Conservation (phyloP, 345 rosid genomes). For the Acer yangbiense region DNA sequence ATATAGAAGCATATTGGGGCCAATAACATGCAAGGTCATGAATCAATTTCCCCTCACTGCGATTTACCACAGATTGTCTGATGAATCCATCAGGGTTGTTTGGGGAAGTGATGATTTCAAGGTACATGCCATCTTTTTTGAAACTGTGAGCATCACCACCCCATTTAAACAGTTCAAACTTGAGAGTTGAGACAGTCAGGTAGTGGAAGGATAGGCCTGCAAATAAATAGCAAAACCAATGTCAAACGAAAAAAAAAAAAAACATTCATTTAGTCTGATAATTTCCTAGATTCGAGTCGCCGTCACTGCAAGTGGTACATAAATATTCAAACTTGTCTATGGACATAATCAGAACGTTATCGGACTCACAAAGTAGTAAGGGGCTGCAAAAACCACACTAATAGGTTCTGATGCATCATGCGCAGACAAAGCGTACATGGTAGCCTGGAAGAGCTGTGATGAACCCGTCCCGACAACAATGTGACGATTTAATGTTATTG, state of each 20-base stretch:
- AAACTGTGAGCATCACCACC: slow-evolving; percentile 39
- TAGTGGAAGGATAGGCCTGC: slow-evolving; percentile 76
- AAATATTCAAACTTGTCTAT: not conserved
- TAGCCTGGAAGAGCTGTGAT: slow-evolving; percentile 84
- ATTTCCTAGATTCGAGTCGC: no score
- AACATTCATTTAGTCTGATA: no score
- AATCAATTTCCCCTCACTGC: slow-evolving; percentile 63
- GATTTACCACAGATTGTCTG: slow-evolving; percentile 68
- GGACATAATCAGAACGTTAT: slow-evolving; percentile 7
- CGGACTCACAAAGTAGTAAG: slow-evolving; percentile 72
- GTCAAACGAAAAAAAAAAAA: slow-evolving; percentile 2
- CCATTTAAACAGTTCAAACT: slow-evolving; percentile 42
- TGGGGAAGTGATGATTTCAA: slow-evolving; percentile 92
- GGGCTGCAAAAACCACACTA: slow-evolving; percentile 78
- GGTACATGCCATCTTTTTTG: slow-evolving; percentile 57
- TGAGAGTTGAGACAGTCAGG: slow-evolving; percentile 59
- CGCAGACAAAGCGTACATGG: slow-evolving; percentile 73
- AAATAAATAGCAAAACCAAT: slow-evolving; percentile 22
- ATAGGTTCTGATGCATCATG: slow-evolving; percentile 61
- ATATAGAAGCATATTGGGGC: no score
- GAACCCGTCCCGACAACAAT: slow-evolving; percentile 94
- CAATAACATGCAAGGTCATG: slow-evolving; percentile 25
- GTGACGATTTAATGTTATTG: slow-evolving; percentile 58
- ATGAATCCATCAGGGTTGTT: slow-evolving; percentile 85
- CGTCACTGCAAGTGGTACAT: no score